These are phyloP conservation scores for Phaeotremella fagi DNA, from an alignment of 768 basidiomycete genomes.

Conservation along the genomic window DNA sequence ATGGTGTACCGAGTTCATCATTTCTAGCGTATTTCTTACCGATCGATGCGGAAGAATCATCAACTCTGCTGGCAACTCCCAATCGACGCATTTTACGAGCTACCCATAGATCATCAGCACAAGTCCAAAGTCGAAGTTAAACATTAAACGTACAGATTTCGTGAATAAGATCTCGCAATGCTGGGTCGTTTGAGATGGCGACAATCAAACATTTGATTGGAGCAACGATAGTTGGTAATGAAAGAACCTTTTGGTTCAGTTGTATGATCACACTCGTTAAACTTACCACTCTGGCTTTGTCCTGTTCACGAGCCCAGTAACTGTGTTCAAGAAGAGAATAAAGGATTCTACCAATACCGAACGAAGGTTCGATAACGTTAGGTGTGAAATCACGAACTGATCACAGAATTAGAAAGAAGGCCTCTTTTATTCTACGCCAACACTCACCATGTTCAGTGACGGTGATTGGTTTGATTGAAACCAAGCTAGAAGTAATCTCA, in stretches of 20 bases:
- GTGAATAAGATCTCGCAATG: constrained; percentile 74
- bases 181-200: constrained; percentile 77
- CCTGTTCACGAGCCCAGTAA: constrained; percentile 91
- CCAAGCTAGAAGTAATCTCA: constrained; percentile 63
- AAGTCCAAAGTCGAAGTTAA: too few species aligned
- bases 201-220: constrained; percentile 97
- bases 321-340: constrained; percentile 91
- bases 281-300: constrained; percentile 80
- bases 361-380: constrained; percentile 98
- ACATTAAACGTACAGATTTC: constrained; percentile 74
- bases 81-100: constrained; percentile 80
- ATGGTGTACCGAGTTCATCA: constrained; percentile 97
- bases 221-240: constrained; percentile 80
- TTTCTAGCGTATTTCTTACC: constrained; percentile 96
- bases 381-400: constrained; percentile 90
- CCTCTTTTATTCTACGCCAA: neutral
- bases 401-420: constrained; percentile 9
- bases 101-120: too few species aligned
- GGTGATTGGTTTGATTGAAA: constrained; percentile 75
- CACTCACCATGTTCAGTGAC: constrained; percentile 72
- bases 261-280: neutral
- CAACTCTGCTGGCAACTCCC: constrained; percentile 87
- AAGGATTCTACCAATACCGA: constrained; percentile 92
- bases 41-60: constrained; percentile 91
- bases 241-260: constrained; percentile 63